These are phyloP conservation scores for Paramecium pentaurelia DNA, from an alignment of 73 alveolate species.

Conservation along the genomic window DNA sequence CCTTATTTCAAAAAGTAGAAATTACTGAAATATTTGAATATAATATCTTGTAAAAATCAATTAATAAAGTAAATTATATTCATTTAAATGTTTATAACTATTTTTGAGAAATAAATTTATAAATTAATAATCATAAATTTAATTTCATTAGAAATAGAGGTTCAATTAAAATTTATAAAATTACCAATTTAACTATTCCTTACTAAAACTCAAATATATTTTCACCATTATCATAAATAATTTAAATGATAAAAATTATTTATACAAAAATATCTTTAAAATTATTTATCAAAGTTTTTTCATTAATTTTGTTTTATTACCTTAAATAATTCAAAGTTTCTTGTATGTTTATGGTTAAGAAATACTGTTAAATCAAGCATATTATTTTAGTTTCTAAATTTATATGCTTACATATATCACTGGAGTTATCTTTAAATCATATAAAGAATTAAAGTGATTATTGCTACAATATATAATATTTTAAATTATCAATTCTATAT, in stretches of 20 bases:
- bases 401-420: too few relatives aligned
- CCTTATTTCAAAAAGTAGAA: too few relatives aligned
- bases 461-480: too few relatives aligned
- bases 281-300: background rate
- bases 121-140: too few relatives aligned
- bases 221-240: background rate
- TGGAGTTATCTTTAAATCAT: too few relatives aligned
- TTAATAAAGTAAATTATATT: too few relatives aligned
- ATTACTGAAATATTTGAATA: too few relatives aligned
- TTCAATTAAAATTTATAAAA: background rate
- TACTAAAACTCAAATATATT: background rate
- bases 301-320: background rate
- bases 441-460: too few relatives aligned
- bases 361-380: background rate
- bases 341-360: background rate
- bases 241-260: background rate
- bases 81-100: too few relatives aligned
- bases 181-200: background rate
- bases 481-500: too few relatives aligned
- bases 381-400: background rate
- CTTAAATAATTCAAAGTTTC: background rate
- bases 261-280: background rate
- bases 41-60: background rate
- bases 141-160: too few relatives aligned
- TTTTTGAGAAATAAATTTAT: too few relatives aligned